Base-by-base conservation (phyloP, 371 early-diverging fungal genomes). In the Lichtheimia ramosa region DNA sequence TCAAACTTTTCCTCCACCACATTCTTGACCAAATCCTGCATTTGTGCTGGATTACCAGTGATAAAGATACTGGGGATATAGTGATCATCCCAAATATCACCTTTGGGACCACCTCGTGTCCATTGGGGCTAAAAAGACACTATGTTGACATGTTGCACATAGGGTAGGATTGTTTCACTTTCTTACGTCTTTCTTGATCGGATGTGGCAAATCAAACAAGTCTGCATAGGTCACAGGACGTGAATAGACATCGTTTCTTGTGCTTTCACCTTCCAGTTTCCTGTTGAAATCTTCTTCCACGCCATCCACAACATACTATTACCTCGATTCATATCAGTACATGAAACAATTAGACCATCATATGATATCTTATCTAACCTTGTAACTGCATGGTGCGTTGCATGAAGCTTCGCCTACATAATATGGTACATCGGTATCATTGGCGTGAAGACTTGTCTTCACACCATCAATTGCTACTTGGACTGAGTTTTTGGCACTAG, bases 181-280 rank as follows among this genome's bases (percentile, higher is more conserved):
- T 25, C 51, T 51, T 51, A 27, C 46, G 5, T 21, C 46, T 46
- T 63, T 59, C 58, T 61, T 61, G 56, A 77, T 78, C 23, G 83
- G 83, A 63, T 71, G 75, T 12, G 82, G 82, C 24, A 84, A 68
- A 51, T 73, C 67, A 39, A 81, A 82, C 13, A 84, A 68, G 55
- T 82, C 67, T 25, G 82, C 82, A 40, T 84, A 84, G 15, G 82
- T 81, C 25, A 82, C 58, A 42, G 78, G 69, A 21, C 84, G 81
- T 42, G 74, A 66, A 43, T 63, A 64, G 41, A 79, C 75, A 43
- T 84, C 84, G 59, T 84, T 82, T 46, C 69, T 63, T 15, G 84
- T 82, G 23, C 51, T 59, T 14, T 65, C 70, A 7, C 63, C 48
- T 25, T 70, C 68, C 15, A 84, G 60, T 6, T 65, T 58, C 40